A percentile compares a stretch with the other conserved stretches of the same genome.
phyloP scores from a whole-genome alignment of 2,329 filamentous ascomycete genomes.

The Botrytis byssoidea region DNA sequence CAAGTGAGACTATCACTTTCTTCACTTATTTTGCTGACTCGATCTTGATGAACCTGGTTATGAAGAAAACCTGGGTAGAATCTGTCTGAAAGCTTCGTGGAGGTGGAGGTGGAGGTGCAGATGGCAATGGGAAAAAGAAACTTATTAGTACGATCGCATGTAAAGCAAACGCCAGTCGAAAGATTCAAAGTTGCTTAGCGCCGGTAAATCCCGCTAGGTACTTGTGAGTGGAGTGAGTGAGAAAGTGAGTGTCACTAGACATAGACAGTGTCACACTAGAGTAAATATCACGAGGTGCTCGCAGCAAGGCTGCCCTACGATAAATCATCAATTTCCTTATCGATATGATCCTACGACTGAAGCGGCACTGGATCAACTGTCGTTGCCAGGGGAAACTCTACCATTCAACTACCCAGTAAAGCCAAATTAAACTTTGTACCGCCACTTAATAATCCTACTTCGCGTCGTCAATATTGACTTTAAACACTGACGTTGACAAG shows the following conservation, averaged over 20 bases:
- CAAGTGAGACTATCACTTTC: conserved; percentile 20
- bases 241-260: background rate
- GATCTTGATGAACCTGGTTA: background rate
- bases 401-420: background rate
- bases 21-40: background rate
- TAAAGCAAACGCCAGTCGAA: background rate
- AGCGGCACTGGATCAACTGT: background rate
- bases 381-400: conserved; percentile 21
- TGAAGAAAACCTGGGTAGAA: background rate
- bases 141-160: background rate
- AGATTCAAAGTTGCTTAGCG: conserved; percentile 7
- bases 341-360: background rate
- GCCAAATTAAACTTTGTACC: conserved; percentile 15
- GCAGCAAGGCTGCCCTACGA: conserved; percentile 7
- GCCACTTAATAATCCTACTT: background rate
- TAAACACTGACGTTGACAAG: conserved; percentile 4
- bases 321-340: background rate
- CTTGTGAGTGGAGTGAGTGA: background rate
- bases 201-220: background rate
- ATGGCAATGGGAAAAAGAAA: background rate
- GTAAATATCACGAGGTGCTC: background rate
- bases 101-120: background rate
- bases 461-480: conserved; percentile 12
- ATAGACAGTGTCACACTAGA: background rate
- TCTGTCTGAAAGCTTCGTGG: background rate